Evolutionary conservation across 495 filamentous ascomycete species (phyloP), one percentile per base, ranked within the genome.

Genomic region (Penicillium waksmanii): DNA sequence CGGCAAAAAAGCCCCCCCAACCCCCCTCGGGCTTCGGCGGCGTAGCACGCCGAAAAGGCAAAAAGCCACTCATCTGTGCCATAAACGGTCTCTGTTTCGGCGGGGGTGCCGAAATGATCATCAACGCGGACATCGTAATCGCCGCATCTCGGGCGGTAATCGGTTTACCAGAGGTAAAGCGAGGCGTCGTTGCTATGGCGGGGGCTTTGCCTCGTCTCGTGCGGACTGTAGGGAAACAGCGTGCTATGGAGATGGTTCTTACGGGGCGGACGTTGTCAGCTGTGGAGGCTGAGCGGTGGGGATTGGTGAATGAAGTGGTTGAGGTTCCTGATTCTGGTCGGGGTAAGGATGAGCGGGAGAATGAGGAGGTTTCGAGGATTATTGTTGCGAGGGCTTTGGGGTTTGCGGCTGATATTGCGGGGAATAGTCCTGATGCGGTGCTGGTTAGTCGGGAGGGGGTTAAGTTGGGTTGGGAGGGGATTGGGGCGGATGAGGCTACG

Each of bases 211-310:
- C 90, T 3, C 81, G 92, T 25, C 68, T 96, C n/a, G 75, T 88
- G 21, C 73, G 85, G 18, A 87, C 80, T 3, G 73, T 91, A 12
- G 89, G 90, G 3, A 69, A 79, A 57, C 89, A 89, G 77, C 76
- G 90, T 40, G 89, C 91, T 9, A 85, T 85, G 77, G 91, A 93
- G 79, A 81, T 93, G 77, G 89, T 82, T 44, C 69, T 93, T 34
- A 87, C 84, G 38, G 91, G 90, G 17, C 74, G 87, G 61, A 75
- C 71, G 46, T 73, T 92, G 50, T 51, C 54, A 3, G 88, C 87
- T 5, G 59, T 53, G 15, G 84, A 87, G 77, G 90, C 86, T 52
- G 72, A 73, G 72, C 70, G 66, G 36, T 93, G 89, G 89, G 90
- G 89, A 1, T 61, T 95, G 38, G 84, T 90, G 5, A 91, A 92